These are phyloP conservation scores for Trichosanthes cucumerina DNA, from an alignment of 306 rosid genomes.

Conservation along the genomic window DNA sequence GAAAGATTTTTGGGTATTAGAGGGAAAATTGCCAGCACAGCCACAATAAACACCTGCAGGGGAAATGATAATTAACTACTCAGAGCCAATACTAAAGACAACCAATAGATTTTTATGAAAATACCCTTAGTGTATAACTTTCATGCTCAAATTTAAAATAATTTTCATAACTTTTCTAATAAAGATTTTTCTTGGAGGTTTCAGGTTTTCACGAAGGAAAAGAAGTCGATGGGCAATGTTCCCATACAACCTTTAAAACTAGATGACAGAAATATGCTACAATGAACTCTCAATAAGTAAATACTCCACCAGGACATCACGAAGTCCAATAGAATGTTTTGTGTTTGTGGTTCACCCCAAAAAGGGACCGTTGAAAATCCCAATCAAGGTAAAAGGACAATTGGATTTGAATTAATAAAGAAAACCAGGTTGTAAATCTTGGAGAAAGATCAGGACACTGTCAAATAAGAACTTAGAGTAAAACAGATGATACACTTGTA, in stretches of 20 bases:
- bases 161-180: neutral
- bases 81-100: neutral
- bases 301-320: neutral
- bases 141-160: neutral
- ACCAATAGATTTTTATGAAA: neutral
- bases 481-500: neutral
- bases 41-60: constrained; percentile 80
- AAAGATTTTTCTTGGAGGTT: neutral
- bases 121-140: neutral
- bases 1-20: constrained; percentile 67
- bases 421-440: neutral
- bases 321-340: neutral
- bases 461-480: neutral
- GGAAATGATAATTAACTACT: neutral
- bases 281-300: neutral
- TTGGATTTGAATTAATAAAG: neutral
- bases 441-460: neutral
- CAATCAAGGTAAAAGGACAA: neutral
- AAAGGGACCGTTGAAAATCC: neutral
- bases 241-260: neutral
- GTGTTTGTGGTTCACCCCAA: neutral
- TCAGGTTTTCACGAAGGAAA: neutral
- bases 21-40: constrained; percentile 72
- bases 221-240: neutral
- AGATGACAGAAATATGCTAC: neutral